Evolutionary conservation across 176 grass and related monocot species (phyloP), one percentile per base, ranked within the genome.

Genomic region (Pontederia crassipes): DNA sequence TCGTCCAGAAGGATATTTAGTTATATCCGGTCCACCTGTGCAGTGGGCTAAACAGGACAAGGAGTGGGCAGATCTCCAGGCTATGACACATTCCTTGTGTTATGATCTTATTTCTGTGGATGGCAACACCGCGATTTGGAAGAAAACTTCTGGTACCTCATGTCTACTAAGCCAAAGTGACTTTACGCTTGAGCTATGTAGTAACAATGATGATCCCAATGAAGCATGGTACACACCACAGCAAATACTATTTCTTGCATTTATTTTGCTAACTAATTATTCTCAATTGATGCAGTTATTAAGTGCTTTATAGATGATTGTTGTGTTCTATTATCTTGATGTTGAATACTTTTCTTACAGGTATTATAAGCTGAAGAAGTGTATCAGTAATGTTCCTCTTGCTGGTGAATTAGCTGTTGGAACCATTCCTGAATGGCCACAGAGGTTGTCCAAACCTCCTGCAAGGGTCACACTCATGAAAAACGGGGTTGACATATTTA

Each of bases 121-220:
- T 10, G 84, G 93, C 45, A 92, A 91, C 70, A 88, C 87, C 52
- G 93, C 87, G 67, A 91, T 97, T 58, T 97, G 93, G 93, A 85
- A 88, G 67, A 97, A 97, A 74, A 76, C 71, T 57, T 35, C 48
- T 17, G 79, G 76, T 11, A 35, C 73, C 61, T 74, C 81, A 27
- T 97, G 87, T 78, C 66, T 70, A 64, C 78, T 81, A 65, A 74
- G 65, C 65, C 75, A 79, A 82, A 75, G 84, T 75, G 73, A 81
- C 58, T 83, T 88, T 63, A 70, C 66, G 46, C 76, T 90, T 81
- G 67, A 84, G 77, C 74, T 84, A 45, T 88, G 84, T 75, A 70
- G 59, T 58, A 74, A 81, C 16, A 57, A 69, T 61, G 81, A 91
- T 81, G 87, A 97, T 75, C 87, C 93, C 46, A 82, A 82, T 47